Base-by-base conservation (phyloP, 2,329 filamentous ascomycete species). In the Neurospora sp. region DNA sequence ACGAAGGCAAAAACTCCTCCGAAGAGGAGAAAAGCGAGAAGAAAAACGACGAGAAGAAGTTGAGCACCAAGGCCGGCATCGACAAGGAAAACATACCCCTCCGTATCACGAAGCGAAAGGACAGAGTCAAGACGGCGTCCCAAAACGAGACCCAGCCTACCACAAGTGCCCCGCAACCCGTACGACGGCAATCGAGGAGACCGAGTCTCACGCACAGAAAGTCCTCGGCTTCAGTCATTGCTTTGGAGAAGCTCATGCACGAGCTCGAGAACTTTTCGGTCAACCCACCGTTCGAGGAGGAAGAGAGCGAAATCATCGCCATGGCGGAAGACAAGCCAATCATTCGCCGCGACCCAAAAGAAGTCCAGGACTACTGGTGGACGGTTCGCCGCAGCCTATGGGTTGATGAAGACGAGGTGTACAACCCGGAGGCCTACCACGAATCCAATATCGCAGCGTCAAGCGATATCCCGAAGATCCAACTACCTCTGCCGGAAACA, bases 391-490 rank as follows among this genome's bases (percentile, higher is more conserved):
- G 38, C 10, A 67, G 68, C 23, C 46, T 75, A 8, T 72, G 72
- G 71, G 69, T 74, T 23, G 68, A 72, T 42, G 72, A 74, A 2
- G 70, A 71, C 2, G 74, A 75, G 62, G 71, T 73, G 40, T 70
- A 71, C 23, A 46, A 17, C 7, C 52, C 52, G 3, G 52, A 36
- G 13, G 52, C 9, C 13, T 3, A 62, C 28, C 23, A 3, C 8
- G 7, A 62, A 8, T 10, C 23, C 7, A 17, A n/a, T 33, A 62
- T 62, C 15, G 7, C 23, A 62, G 33, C 3, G 33, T 6, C 23
- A 33, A 33, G 7, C 15, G 52, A 62, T 8, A 62, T 62, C 7
- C 52, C 52, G 9, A 62, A 62, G 28, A 62, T 62, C 15, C 52
- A 33, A 5, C 13, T 62, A 13, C 52, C 52, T 28, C 28, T 62